Conservation (phyloP, 2,329 filamentous ascomycete genomes). For the Pseudogymnoascus sp. region DNA sequence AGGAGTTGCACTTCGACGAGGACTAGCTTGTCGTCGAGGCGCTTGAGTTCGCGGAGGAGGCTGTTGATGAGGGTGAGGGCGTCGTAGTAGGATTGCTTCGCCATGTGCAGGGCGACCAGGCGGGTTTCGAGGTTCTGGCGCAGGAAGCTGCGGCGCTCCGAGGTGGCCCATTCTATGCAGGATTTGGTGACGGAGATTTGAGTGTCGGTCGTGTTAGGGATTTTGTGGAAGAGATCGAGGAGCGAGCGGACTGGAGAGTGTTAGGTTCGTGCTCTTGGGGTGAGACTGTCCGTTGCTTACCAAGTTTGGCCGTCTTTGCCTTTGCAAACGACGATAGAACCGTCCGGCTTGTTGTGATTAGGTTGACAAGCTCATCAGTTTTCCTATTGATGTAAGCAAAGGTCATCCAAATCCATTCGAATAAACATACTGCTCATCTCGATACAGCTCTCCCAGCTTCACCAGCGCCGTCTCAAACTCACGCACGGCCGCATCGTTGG, state of each 20-base stretch:
- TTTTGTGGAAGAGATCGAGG: slow-evolving; percentile 87
- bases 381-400: slow-evolving; percentile 47
- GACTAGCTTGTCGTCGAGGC: slow-evolving; percentile 95
- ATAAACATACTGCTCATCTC: slow-evolving; percentile 67
- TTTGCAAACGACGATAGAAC: slow-evolving; percentile 95
- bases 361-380: slow-evolving; percentile 74
- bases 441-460: slow-evolving; percentile 84
- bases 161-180: slow-evolving; percentile 98
- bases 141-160: slow-evolving; percentile 89
- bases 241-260: slow-evolving; percentile 72
- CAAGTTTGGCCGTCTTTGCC: slow-evolving; percentile 96
- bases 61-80: slow-evolving; percentile 94
- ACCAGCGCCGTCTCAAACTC: slow-evolving; percentile 89
- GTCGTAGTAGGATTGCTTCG: slow-evolving; percentile 96
- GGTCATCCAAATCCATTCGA: background rate
- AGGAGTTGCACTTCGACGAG: slow-evolving; percentile 96
- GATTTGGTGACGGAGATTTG: slow-evolving; percentile 95
- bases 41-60: slow-evolving; percentile 92
- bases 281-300: slow-evolving; percentile 46
- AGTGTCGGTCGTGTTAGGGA: slow-evolving; percentile 88
- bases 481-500: slow-evolving; percentile 73
- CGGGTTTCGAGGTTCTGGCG: slow-evolving; percentile 97
- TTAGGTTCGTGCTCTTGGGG: slow-evolving; percentile 8
- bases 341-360: slow-evolving; percentile 83
- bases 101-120: slow-evolving; percentile 89